Base-by-base conservation (phyloP, 208 protist species). In the Leishmania guyanensis region DNA sequence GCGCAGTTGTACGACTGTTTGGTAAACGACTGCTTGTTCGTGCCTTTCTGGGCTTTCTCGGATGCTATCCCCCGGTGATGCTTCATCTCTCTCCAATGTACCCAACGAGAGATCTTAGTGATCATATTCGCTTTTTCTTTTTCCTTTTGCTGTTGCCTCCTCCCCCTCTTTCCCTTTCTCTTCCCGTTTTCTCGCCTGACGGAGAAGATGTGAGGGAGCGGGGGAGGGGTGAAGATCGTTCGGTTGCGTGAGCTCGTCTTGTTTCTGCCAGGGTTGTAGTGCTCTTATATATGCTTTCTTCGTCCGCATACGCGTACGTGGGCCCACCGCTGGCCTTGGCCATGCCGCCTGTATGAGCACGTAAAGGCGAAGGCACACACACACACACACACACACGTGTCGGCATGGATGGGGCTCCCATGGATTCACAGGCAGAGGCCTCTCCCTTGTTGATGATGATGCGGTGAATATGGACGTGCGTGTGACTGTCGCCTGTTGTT, bases 401-500 rank as follows among this genome's bases (percentile, higher is more conserved):
- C 6, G 12, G 39, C 65, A 50, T 22, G 3, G 14, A 71, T 48
- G 9, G 36, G 36, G 62, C 29, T 39, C 62, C 62, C 62, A 29
- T 39, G 22, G 29, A 20, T 43, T 29, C 62, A 20, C 29, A 5
- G 29, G 33, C 53, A 60, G 84, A 20, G 29, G 51, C 26, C 43
- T 54, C 29, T 75, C 48, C 71, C 26, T 60, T 53, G 20, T 51
- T 39, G 53, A 58, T 56, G 53, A 17, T 75, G 53, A 12, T 79
- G 71, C 22, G 46, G 29, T 39, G 29, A 12, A 22, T 73, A 36
- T 46, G 75, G 29, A 29, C 66, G 62, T 68, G 62, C 39, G 62
- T 68, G 9, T 68, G 26, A 29, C 62, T 68, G 62, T 14, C 29
- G 62, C 22, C 53, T 43, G 33, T 81, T 83, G 20, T 85, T 84